A percentile compares a stretch with the other conserved stretches of the same genome.
These are phyloP conservation scores for Mycosarcoma maydis DNA, from an alignment of 1,284 basidiomycete species.

Conservation along the genomic window DNA sequence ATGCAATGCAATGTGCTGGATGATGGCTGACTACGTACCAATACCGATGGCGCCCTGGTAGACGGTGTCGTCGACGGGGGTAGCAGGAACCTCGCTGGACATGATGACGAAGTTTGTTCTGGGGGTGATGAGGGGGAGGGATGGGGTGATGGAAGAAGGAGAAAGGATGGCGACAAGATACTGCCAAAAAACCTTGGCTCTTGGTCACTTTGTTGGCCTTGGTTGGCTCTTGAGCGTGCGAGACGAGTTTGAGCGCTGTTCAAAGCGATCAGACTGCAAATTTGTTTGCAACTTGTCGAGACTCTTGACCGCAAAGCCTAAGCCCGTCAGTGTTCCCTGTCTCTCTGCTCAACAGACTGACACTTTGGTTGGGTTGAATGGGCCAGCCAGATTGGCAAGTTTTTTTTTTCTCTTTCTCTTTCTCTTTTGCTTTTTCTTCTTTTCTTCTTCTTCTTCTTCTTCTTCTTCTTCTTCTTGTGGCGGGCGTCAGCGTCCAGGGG, in stretches of 20 bases:
- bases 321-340: constrained; percentile 1
- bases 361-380: not conserved
- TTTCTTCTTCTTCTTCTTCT: constrained; percentile 4
- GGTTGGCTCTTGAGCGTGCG: too few relatives aligned
- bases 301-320: too few relatives aligned
- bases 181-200: constrained; percentile 5
- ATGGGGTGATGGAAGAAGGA: constrained; percentile 37
- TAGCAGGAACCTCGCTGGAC: constrained; percentile 65
- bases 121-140: constrained; percentile 21
- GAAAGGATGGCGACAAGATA: constrained; percentile 24
- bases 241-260: too few relatives aligned
- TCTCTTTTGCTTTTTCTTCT: constrained; percentile 8
- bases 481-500: too few relatives aligned
- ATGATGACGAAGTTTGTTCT: constrained; percentile 55
- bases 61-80: constrained; percentile 75
- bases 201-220: constrained; percentile 2
- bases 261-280: constrained; percentile 5
- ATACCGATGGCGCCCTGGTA: constrained; percentile 97
- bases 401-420: constrained; percentile 14
- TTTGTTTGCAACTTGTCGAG: constrained; percentile 7
- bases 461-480: constrained; percentile 8
- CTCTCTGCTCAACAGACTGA: not conserved
- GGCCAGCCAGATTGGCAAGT: constrained; percentile 17
- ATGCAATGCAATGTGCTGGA: not conserved
- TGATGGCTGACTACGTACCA: constrained; percentile 68